Evolutionary conservation across 2,329 filamentous ascomycete species (phyloP), one percentile per base, ranked within the genome.

Genomic region (Gaeumannomyces tritici): DNA sequence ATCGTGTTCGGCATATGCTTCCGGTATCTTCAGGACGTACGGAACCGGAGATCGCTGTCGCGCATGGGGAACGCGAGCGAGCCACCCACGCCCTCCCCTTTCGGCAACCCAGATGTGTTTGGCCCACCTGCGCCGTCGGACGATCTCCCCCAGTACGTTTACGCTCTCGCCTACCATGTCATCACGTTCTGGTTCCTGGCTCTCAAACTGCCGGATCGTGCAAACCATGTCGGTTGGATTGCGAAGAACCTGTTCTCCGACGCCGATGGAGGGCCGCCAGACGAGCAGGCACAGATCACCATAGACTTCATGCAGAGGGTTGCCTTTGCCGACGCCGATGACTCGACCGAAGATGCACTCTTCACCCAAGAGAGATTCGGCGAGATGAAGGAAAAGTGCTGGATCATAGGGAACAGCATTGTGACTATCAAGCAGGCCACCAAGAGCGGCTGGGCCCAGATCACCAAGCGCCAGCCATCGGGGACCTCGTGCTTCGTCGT

Each of bases 161-260:
- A 96, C 73, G 90, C 92, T 1, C 79, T 98, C 61, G 93, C 93
- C 11, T 96, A 96, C 72, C 93, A 98, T 72, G 91, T 96, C 68
- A 93, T 99, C 67, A 89, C 92, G 1, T 97, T 96, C 72, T 99
- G 95, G 95, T 99, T 98, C 72, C 81, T 99, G 67, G 90, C 92
- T 1, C 74, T 99, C 68, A 93, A 91, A 70, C 82, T 96, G 61
- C 85, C 88, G 51, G 92, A 97, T 71, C 87, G 95, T 60, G 85
- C 88, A 42, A 90, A 86, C 65, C 88, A 96, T 67, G 92, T 97
- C 61, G 86, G 87, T 31, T 96, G 91, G 90, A 96, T 99, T 66
- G 89, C 90, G 13, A 91, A 89, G 70, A 91, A 91, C 66, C 81
- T 99, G 12, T 93, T 93, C 68, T 88, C 83, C 11, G 91, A 96